Conservation (phyloP, 805 yeast genomes). For the Zygoascus biomembranicola region DNA sequence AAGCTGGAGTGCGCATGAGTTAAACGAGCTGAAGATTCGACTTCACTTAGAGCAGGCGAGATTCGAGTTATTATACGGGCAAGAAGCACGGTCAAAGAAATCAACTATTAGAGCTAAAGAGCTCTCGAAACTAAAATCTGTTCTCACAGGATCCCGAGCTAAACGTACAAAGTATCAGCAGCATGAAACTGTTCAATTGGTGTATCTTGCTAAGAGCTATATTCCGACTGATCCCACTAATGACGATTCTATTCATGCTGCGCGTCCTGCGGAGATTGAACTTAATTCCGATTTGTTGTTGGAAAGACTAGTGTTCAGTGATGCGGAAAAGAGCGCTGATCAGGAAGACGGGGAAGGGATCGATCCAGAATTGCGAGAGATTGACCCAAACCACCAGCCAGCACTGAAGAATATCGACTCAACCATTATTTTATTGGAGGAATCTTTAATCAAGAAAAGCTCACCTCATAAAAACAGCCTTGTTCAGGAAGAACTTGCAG, state of each 20-base stretch:
- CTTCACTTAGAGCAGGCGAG: conserved; percentile 65
- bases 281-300: conserved; percentile 70
- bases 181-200: conserved; percentile 59
- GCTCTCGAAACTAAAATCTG: conserved; percentile 52
- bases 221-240: conserved; percentile 11
- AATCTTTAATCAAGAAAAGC: conserved; percentile 53
- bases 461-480: conserved; percentile 65
- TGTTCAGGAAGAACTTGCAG: conserved; percentile 74
- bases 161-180: conserved; percentile 78
- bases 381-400: conserved; percentile 84
- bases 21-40: neutral
- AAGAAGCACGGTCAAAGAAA: conserved; percentile 21
- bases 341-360: conserved; percentile 15
- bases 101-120: conserved; percentile 25
- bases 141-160: conserved; percentile 83
- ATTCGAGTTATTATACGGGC: conserved; percentile 27
- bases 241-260: conserved; percentile 13
- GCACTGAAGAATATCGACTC: conserved; percentile 58
- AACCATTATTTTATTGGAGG: conserved; percentile 63
- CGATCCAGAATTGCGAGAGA: conserved; percentile 26
- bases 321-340: conserved; percentile 20
- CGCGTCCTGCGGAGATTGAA: conserved; percentile 31
- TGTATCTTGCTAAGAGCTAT: conserved; percentile 56
- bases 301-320: conserved; percentile 62
- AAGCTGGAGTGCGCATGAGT: conserved; percentile 25